Percentiles rank a stretch among this genome's conserved stretches.
Conservation (phyloP, 2,329 filamentous ascomycete genomes). For the Cladosporium sp. region DNA sequence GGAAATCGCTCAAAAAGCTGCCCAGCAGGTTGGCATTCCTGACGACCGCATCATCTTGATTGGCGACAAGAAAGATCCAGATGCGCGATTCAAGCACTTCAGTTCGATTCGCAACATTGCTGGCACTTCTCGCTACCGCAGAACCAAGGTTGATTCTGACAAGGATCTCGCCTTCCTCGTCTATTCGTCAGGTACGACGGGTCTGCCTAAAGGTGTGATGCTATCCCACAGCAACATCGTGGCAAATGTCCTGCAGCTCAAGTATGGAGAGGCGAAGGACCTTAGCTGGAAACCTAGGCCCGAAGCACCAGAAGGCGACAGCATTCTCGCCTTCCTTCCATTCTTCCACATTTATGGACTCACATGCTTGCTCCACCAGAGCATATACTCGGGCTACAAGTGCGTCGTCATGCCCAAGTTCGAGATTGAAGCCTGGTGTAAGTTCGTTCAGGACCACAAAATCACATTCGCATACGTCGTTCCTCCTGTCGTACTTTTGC, state of each 20-base stretch:
- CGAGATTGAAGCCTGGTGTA: conserved; percentile 74
- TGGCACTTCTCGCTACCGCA: conserved; percentile 54
- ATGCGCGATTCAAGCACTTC: conserved; percentile 65
- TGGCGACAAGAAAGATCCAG: conserved; percentile 62
- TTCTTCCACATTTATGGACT: conserved; percentile 91
- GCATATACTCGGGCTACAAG: conserved; percentile 61
- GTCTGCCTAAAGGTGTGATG: conserved; percentile 86
- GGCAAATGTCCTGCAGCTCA: conserved; percentile 56
- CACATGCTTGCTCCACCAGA: conserved; percentile 66
- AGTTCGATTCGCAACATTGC: conserved; percentile 63
- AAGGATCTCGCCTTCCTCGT: conserved; percentile 80
- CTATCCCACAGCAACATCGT: conserved; percentile 80
- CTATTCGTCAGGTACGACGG: conserved; percentile 87
- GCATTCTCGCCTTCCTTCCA: conserved; percentile 72
- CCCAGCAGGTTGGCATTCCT: conserved; percentile 64
- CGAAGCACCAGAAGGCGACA: conserved; percentile 59
- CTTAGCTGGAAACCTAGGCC: conserved; percentile 50
- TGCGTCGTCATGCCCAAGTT: conserved; percentile 74
- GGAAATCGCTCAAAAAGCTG: conserved; percentile 62
- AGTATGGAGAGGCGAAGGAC: conserved; percentile 35
- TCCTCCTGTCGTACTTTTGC: conserved; percentile 74
- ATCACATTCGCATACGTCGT: conserved; percentile 79
- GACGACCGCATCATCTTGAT: conserved; percentile 71
- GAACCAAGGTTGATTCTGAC: conserved; percentile 60
- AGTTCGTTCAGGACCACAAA: conserved; percentile 67